Percentiles rank a stretch among this genome's conserved stretches.
phyloP scores from a whole-genome alignment of 2,329 filamentous ascomycete species.

The Lasiodiplodia hormozganensis region DNA sequence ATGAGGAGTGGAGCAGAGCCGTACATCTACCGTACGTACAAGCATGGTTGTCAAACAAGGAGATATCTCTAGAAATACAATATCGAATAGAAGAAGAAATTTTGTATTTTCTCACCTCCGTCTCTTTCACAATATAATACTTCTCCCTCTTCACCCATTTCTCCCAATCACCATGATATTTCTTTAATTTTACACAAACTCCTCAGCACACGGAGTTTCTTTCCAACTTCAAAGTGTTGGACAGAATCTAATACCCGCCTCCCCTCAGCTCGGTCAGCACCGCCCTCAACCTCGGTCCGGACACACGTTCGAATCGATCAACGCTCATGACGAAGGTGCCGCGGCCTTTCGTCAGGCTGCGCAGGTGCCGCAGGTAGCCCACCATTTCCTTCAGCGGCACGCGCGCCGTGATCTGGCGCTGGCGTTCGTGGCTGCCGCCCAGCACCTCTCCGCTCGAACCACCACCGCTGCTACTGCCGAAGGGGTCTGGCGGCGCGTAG shows the following conservation, averaged over 20 bases:
- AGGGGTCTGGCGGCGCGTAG: slow-evolving; percentile 89
- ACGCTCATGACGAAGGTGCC: slow-evolving; percentile 79
- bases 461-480: slow-evolving; percentile 53
- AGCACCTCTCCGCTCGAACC: slow-evolving; percentile 22
- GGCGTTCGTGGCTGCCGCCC: slow-evolving; percentile 33
- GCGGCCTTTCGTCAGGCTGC: slow-evolving; percentile 86
- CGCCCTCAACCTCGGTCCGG: slow-evolving; percentile 64
- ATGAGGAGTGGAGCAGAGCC: background rate
- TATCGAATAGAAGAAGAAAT: background rate
- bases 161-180: background rate
- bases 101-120: too few relatives aligned
- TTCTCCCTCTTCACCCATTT: background rate
- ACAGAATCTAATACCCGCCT: background rate
- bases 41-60: background rate
- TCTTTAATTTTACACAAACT: background rate
- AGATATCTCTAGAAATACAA: background rate
- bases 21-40: background rate
- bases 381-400: slow-evolving; percentile 98
- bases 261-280: slow-evolving; percentile 50
- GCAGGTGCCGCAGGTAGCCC: slow-evolving; percentile 86
- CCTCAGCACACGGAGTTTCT: background rate
- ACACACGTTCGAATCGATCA: slow-evolving; percentile 74
- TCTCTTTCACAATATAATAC: background rate
- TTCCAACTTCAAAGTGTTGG: background rate
- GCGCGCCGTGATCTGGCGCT: slow-evolving; percentile 75